Evolutionary conservation across 2,329 filamentous ascomycete genomes (phyloP).

Genomic region (Claviceps spartinae): DNA sequence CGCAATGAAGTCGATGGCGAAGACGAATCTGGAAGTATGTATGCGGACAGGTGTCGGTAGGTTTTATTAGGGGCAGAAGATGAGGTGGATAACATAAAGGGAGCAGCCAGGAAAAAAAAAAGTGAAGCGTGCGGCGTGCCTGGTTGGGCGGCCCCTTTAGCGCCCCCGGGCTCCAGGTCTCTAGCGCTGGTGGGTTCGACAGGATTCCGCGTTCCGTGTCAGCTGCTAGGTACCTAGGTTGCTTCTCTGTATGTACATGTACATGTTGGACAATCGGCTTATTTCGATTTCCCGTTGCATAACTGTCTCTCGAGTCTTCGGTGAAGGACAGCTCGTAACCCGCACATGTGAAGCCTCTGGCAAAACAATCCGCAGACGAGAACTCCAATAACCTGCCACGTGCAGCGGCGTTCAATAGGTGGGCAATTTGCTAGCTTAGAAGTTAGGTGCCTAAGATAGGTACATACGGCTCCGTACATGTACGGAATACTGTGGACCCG

Average conservation of each 20-base stretch:
- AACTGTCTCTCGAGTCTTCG: no score
- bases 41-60: not conserved
- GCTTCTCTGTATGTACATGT: no score
- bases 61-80: not conserved
- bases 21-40: not conserved
- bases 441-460: not conserved
- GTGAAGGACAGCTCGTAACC: no score
- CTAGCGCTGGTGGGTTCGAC: not conserved
- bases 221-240: no score
- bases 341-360: no score
- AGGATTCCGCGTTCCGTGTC: no score
- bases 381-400: not conserved
- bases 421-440: no score
- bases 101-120: not conserved
- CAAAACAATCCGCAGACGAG: not conserved
- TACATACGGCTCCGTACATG: not conserved
- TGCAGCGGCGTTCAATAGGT: not conserved
- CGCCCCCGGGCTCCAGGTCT: not conserved
- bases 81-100: not conserved
- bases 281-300: no score
- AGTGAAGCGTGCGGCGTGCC: not conserved
- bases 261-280: no score
- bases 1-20: constrained; percentile 2
- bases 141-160: not conserved
- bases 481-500: not conserved